A percentile compares a stretch with the other conserved stretches of the same genome.
phyloP scores from a whole-genome alignment of 371 early-diverging fungal genomes.

The Mucor lusitanicus region DNA sequence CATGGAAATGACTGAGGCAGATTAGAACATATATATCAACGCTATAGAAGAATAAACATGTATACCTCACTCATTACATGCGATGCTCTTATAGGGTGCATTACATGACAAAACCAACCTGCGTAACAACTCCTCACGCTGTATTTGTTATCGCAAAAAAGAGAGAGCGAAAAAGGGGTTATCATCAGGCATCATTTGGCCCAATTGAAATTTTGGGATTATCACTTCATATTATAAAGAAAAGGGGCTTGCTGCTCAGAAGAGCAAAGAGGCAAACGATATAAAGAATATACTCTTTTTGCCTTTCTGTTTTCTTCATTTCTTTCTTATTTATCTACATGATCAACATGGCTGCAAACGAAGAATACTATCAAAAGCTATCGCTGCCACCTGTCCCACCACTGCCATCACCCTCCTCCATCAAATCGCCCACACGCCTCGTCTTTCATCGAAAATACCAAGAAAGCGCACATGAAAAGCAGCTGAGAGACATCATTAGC shows the following conservation, averaged over 20 bases:
- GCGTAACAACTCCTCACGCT: neutral
- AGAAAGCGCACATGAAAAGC: neutral
- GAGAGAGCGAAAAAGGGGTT: neutral
- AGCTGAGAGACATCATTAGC: neutral
- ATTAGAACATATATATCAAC: neutral
- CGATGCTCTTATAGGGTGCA: neutral
- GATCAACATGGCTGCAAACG: neutral
- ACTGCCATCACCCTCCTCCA: neutral
- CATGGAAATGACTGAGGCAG: slow-evolving; percentile 43
- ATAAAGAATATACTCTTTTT: slow-evolving; percentile 7
- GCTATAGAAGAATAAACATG: neutral
- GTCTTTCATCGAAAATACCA: slow-evolving; percentile 4
- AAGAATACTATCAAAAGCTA: slow-evolving; percentile 12
- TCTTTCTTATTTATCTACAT: neutral
- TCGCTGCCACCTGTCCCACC: slow-evolving; percentile 18
- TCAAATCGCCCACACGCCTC: neutral
- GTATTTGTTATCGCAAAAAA: neutral
- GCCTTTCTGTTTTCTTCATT: neutral
- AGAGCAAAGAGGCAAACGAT: neutral
- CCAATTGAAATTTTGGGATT: slow-evolving; percentile 8
- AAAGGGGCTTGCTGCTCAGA: neutral
- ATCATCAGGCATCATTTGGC: neutral
- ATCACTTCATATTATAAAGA: slow-evolving; percentile 4
- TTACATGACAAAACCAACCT: neutral
- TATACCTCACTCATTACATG: neutral